Percentiles rank a stretch among this genome's conserved stretches.
Conservation (phyloP, 257 asterid genomes). For the Cruciata laevipes region DNA sequence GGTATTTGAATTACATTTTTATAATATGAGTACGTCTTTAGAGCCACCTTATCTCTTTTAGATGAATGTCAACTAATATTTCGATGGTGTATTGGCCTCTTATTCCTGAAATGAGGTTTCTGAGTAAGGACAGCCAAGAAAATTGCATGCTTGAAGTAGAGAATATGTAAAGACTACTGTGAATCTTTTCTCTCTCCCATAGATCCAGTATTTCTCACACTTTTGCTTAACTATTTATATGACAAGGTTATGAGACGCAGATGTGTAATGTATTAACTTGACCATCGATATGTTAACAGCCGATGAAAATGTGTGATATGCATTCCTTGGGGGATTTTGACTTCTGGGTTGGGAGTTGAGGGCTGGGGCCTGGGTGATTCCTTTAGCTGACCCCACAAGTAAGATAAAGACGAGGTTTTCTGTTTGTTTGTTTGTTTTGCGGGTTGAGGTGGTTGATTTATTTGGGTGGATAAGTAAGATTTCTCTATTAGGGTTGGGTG, state of each 20-base stretch:
- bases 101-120: not conserved
- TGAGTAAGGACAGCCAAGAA: not conserved
- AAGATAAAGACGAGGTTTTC: not conserved
- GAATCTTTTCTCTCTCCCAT: not conserved
- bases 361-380: not conserved
- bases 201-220: not conserved
- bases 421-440: not conserved
- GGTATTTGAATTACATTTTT: not conserved
- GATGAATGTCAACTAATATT: not conserved
- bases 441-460: not conserved
- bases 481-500: not conserved
- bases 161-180: not conserved
- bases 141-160: not conserved
- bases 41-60: not conserved
- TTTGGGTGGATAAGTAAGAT: not conserved
- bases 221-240: not conserved
- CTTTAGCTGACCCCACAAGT: not conserved
- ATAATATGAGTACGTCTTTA: not conserved
- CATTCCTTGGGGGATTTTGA: not conserved
- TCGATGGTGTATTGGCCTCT: not conserved
- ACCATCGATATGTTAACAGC: not conserved
- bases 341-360: not conserved
- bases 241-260: not conserved
- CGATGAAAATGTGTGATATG: not conserved
- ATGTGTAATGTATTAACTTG: not conserved